phyloP scores from a whole-genome alignment of 148 eudicot genomes.

The Chenopodium berlandieri region DNA sequence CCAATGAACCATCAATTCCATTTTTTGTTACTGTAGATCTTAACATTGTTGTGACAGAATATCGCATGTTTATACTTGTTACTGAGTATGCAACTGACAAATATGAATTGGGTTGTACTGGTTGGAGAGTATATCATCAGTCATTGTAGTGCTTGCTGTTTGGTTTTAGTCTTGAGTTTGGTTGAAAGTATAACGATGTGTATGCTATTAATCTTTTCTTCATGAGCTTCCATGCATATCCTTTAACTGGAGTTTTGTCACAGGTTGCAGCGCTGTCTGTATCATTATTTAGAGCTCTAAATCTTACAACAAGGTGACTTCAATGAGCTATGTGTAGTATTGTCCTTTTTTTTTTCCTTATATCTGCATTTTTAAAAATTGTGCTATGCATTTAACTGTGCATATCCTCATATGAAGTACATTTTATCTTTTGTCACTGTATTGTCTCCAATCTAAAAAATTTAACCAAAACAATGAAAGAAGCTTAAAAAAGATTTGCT shows the following conservation, averaged over 20 bases:
- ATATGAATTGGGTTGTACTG: neutral
- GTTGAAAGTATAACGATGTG: neutral
- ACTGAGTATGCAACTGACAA: neutral
- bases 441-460: neutral
- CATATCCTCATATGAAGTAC: neutral
- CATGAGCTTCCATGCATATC: neutral
- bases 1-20: neutral
- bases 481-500: neutral
- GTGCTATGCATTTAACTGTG: no score
- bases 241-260: slow-evolving; percentile 14
- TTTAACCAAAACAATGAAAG: neutral
- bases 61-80: neutral
- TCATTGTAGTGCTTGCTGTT: neutral
- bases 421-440: neutral
- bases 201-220: neutral
- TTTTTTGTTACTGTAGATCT: neutral
- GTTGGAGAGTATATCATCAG: neutral
- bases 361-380: neutral
- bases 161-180: neutral
- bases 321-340: neutral
- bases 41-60: neutral
- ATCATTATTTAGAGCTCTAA: slow-evolving; percentile 82
- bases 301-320: slow-evolving; percentile 69
- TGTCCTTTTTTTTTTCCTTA: neutral
- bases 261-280: slow-evolving; percentile 94